Base-by-base conservation (phyloP, 768 basidiomycete species). In the Dioszegia aurantiaca region DNA sequence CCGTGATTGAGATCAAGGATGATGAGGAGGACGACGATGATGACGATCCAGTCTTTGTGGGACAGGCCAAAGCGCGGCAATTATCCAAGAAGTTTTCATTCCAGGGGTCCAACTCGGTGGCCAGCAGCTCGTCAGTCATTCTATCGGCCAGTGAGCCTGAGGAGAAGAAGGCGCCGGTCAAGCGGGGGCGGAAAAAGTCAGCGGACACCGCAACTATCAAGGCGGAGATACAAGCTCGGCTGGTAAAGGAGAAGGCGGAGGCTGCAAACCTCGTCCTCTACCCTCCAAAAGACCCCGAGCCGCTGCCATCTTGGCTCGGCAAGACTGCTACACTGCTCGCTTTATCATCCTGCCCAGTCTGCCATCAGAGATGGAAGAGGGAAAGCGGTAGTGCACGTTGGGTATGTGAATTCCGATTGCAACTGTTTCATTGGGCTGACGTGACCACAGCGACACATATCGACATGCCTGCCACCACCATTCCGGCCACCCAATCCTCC, bases 401-500 rank as follows among this genome's bases (percentile, higher is more conserved):
- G 71, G 71, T 70, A 40, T 41, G 68, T 64, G 11, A 2, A 2
- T 14, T 51, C 1, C 39, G 14, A 33, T 33, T 31, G 3, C 19
- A 9, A 21, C 51, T 12, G 19, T 54, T 12, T 8, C 4, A 26
- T n/a, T 17, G 1, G 23, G 42, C 40, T 55, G 16, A 43, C n/a
- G 12, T 31, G 26, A 43, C 12, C 4, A 21, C 45, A 73, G 71
- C 42, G 60, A 56, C 71, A 73, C 45, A 70, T 68, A 21, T 64
- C 68, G 16, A 63, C 53, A 5, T 73, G 71, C 43, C 56, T 68
- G 12, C 64, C 71, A 36, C 66, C 68, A 8, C 57, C 63, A 8
- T 73, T 57, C 39, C 52, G 64, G 45, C 64, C 66, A n/a, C 71
- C 71, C 5, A 67, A 70, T 43, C 55, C 58, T n/a, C 56, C 64